Base-by-base conservation (phyloP, 129 eudicot genomes). In the Cynara cardunculus region DNA sequence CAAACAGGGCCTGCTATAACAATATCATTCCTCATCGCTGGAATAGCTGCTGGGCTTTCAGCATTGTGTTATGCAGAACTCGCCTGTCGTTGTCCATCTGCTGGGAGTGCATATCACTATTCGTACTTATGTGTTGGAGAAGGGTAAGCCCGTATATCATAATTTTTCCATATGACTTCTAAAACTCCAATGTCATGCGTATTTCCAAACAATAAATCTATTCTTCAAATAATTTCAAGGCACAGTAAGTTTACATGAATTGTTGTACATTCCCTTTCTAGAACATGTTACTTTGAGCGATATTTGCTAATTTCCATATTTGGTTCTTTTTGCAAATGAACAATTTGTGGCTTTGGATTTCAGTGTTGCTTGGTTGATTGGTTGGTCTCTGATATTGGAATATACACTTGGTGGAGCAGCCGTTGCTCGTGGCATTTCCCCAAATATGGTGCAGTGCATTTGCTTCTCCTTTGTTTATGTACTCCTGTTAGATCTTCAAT, bases 101-200 rank as follows among this genome's bases (percentile, higher is more conserved):
- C 99, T 73, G 99, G 99, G 72, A 96, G 99, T 89, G 99, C 99
- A 66, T 96, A 96, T 85, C 98, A 96, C 81, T 96, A 96, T 85
- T 88, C 99, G 1, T 96, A 92, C 81, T 86, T 96, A 32, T 96
- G 99, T 41, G 91, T 96, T 39, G 99, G 99, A 65, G 99, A 96
- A 93, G 92, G 99, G 99, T 95, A 87, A 80, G 74, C 53, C 66
- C 31, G 14, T 26, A 28, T 65, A 2, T 44, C 7, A 18, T 72
- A 59, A 16, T 34, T 37, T 35, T 73, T 19, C 1, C 18, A 37
- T 2, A 41, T 35, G 3, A 61, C 31, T 39, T 7, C 69, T 5
- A 64, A 56, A 56, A 56, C 65, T 19, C 25, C 69, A 22, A 2
- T 64, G 69, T 64, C 69, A 8, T 64, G 27, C 18, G 69, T 24